Conservation (phyloP, 2,329 filamentous ascomycete species). For the Boeremia lycopersici region DNA sequence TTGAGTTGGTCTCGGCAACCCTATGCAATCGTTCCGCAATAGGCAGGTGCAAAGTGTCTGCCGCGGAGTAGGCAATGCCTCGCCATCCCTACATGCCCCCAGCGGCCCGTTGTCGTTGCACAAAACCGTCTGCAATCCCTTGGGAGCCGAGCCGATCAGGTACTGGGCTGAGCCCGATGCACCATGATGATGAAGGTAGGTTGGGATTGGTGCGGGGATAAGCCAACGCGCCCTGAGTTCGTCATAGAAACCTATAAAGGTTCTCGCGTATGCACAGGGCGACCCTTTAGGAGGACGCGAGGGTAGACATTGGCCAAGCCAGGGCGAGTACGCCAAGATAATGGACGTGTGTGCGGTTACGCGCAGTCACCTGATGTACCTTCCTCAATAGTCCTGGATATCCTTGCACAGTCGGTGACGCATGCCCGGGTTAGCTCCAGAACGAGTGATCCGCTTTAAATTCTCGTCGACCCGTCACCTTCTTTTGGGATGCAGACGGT, state of each 20-base stretch:
- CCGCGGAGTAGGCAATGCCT: slow-evolving; percentile 1
- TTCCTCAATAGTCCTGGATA: too few species aligned
- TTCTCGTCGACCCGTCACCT: too few species aligned
- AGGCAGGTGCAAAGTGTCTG: slow-evolving; percentile 7
- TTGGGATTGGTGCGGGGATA: slow-evolving; percentile 5
- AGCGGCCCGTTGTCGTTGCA: neutral
- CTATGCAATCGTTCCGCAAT: slow-evolving; percentile 9
- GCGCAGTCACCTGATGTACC: slow-evolving; percentile 1
- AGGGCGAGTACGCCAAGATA: neutral
- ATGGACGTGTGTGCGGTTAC: neutral
- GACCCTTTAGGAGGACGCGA: slow-evolving; percentile 5
- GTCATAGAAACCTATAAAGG: slow-evolving; percentile 11
- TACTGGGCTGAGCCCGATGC: neutral
- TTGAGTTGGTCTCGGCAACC: slow-evolving; percentile 1
- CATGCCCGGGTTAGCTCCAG: too few species aligned
- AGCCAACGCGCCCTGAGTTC: neutral
- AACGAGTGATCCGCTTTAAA: too few species aligned
- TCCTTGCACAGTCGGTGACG: too few species aligned
- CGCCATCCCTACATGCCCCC: neutral
- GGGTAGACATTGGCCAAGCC: neutral
- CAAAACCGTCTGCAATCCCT: neutral
- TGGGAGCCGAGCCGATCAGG: neutral
- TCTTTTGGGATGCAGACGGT: too few species aligned
- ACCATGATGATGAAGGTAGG: neutral
- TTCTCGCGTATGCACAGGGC: slow-evolving; percentile 7